These are phyloP conservation scores for Pittosporum tobira DNA, from an alignment of 129 eudicot species.

Conservation along the genomic window DNA sequence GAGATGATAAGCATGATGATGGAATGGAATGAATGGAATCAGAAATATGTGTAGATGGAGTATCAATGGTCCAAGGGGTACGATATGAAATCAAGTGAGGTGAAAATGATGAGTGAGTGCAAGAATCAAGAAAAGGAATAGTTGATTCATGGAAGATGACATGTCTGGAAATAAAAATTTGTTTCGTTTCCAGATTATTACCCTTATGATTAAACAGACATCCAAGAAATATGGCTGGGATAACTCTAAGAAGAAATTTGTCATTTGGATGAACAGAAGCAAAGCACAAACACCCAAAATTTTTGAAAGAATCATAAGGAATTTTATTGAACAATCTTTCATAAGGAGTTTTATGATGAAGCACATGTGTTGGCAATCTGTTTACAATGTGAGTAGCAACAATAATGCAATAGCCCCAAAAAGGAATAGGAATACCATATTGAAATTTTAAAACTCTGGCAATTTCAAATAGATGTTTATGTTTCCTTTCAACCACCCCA, in stretches of 20 bases:
- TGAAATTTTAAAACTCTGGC: slow-evolving; percentile 1
- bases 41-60: background rate
- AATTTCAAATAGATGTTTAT: slow-evolving; percentile 12
- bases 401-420: slow-evolving; percentile 13
- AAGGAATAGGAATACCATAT: background rate
- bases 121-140: background rate
- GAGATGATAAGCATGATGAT: no score
- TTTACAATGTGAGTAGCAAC: slow-evolving; percentile 11
- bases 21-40: no score
- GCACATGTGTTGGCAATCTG: background rate
- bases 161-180: background rate
- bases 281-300: slow-evolving; percentile 19
- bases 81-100: background rate
- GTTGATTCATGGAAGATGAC: slow-evolving; percentile 3
- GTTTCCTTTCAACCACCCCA: slow-evolving; percentile 10
- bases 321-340: background rate
- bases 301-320: background rate
- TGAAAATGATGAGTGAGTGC: background rate
- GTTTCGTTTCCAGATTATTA: slow-evolving; percentile 3
- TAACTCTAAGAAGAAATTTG: background rate
- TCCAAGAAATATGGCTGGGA: slow-evolving; percentile 7
- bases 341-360: slow-evolving; percentile 4
- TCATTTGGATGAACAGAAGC: background rate
- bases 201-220: slow-evolving; percentile 12
- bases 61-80: background rate